Percentiles rank a stretch among this genome's conserved stretches.
These are phyloP conservation scores for Stephania yunnanensis DNA, from an alignment of 164 flowering plant species.

Conservation along the genomic window DNA sequence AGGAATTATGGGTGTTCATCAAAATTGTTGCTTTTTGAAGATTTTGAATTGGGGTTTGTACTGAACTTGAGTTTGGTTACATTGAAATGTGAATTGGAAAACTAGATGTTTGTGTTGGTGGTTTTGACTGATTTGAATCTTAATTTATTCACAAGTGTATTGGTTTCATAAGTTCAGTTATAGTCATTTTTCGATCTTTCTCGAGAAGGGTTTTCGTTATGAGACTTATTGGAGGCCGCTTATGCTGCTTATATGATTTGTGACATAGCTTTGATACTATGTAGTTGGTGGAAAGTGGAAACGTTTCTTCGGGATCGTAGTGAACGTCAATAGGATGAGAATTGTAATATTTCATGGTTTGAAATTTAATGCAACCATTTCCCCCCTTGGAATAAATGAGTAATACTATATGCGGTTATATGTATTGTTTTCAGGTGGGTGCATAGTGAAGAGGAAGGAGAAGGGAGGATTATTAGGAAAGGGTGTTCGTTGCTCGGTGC, in stretches of 20 bases:
- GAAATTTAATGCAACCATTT: too few species aligned
- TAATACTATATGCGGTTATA: background rate
- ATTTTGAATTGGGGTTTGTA: background rate
- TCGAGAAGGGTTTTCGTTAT: too few species aligned
- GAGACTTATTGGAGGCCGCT: too few species aligned
- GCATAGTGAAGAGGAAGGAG: conserved; percentile 51
- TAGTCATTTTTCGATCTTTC: too few species aligned
- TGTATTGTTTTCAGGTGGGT: conserved; percentile 31
- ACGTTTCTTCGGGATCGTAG: too few species aligned
- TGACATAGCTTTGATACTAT: too few species aligned
- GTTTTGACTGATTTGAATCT: background rate
- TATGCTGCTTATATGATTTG: too few species aligned
- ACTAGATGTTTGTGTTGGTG: background rate
- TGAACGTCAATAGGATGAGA: too few species aligned
- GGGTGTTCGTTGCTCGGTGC: conserved; percentile 52
- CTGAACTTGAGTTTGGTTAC: background rate
- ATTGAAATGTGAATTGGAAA: background rate
- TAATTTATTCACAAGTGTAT: background rate
- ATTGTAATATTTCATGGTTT: too few species aligned
- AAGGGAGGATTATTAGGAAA: conserved; percentile 26
- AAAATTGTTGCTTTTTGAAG: background rate
- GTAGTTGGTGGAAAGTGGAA: too few species aligned
- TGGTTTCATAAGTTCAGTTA: background rate
- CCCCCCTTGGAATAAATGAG: too few species aligned
- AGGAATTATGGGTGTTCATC: background rate